Evolutionary conservation across 352 stramenopile genomes (phyloP).

Genomic region (Globisporangium acanthophoron): DNA sequence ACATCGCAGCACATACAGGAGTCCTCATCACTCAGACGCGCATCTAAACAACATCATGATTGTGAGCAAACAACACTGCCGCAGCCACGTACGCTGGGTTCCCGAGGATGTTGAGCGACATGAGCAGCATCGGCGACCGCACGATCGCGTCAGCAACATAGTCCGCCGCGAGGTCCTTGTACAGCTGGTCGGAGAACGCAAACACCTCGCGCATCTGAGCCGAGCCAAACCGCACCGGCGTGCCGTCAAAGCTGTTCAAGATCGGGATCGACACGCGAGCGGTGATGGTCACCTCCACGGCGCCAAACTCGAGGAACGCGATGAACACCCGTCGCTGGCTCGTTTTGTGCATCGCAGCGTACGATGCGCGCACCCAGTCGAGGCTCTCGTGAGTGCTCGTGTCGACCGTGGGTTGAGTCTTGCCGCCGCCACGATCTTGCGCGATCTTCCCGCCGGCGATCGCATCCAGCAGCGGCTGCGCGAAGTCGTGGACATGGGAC

Average conservation of each 20-base stretch:
- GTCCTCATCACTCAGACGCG: background rate
- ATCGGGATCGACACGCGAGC: constrained; percentile 72
- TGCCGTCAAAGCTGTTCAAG: constrained; percentile 80
- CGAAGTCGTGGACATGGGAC: constrained; percentile 35
- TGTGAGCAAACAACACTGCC: background rate
- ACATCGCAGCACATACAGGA: background rate
- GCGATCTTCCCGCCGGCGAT: constrained; percentile 8
- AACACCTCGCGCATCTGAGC: constrained; percentile 65
- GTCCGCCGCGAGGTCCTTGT: constrained; percentile 78
- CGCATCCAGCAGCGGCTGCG: constrained; percentile 35
- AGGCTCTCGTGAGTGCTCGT: background rate
- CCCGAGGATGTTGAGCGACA: constrained; percentile 83
- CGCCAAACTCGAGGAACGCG: constrained; percentile 46
- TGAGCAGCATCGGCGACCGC: constrained; percentile 66
- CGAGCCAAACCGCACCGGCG: constrained; percentile 52
- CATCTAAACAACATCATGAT: background rate
- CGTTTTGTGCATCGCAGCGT: constrained; percentile 19
- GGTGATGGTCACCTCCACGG: constrained; percentile 61
- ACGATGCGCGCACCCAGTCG: constrained; percentile 10
- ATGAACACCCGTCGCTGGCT: constrained; percentile 63
- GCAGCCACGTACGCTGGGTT: constrained; percentile 71
- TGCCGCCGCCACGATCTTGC: too few species aligned
- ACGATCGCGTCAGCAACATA: constrained; percentile 81
- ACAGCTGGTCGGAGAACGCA: constrained; percentile 63
- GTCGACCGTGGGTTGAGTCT: background rate